Evolutionary conservation across 495 filamentous ascomycete genomes (phyloP), one percentile per base, ranked within the genome.

Genomic region (Penicillium taxi): DNA sequence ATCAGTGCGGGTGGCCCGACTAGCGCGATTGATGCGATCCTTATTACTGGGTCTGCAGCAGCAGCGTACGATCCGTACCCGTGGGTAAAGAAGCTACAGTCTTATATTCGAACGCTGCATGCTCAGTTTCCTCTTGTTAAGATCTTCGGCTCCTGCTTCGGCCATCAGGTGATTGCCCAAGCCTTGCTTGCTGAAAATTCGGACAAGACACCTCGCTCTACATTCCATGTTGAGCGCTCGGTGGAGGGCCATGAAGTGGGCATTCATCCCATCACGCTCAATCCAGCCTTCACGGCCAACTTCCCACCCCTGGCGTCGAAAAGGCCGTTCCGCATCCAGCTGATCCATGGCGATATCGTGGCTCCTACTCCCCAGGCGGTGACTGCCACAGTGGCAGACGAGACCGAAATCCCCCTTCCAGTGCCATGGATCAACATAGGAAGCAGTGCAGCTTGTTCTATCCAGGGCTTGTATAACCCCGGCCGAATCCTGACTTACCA

Each of bases 111-210:
- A 14, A 55, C 32, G 6, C 59, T 67, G 31, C 63, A 66, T 44
- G 25, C 8, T 0, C 25, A 58, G 0, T 67, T 58, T 36, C 69
- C 70, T 0, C 35, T 56, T 6, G 56, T 76, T 9, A 64, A 60
- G 42, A 50, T 70, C 6, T 70, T 71, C 39, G 66, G 68, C 9
- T 64, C 66, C 13, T 72, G 66, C 44, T 72, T 72, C 44, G 68
- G 68, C 1, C 68, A 72, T 38, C 66, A 72, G 39, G 38, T 69
- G 17, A 52, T 72, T 36, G 67, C 63, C 4, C 59, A 64, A 32
- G 64, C 61, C 3, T 35, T 60, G 1, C 58, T 72, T 5, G 14
- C 26, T 20, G 18, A 27, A 5, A 30, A 2, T 23, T 9, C 19
- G 18, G 14, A 23, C 41, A 7, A n/a, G n/a, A n/a, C n/a, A n/a